Conservation (phyloP, 2,329 filamentous ascomycete species). For the Clarireedia homoeocarpa region DNA sequence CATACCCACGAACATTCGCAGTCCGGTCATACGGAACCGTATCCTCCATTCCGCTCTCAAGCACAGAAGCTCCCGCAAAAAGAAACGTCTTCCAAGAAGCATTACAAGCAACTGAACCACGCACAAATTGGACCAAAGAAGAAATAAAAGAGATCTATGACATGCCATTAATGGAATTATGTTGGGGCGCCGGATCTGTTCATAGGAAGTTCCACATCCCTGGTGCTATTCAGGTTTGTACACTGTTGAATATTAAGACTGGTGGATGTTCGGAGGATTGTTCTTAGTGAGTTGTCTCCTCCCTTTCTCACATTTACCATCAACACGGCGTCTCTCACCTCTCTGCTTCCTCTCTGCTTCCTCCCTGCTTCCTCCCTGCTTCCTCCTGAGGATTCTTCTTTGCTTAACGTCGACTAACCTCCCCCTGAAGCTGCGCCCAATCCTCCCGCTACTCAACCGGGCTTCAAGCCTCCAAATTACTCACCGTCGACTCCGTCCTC, state of each 20-base stretch:
- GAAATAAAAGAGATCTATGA: slow-evolving; percentile 79
- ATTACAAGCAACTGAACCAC: slow-evolving; percentile 50
- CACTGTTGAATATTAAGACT: slow-evolving; percentile 94
- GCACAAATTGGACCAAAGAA: slow-evolving; percentile 72
- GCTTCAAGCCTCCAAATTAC: slow-evolving; percentile 71
- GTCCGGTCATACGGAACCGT: too few species aligned
- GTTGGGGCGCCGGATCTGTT: slow-evolving; percentile 62
- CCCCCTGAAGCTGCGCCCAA: slow-evolving; percentile 55
- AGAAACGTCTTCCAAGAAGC: slow-evolving; percentile 33
- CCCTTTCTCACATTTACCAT: too few species aligned
- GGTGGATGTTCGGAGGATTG: slow-evolving; percentile 90
- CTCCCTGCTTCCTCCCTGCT: too few species aligned
- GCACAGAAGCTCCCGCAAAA: too few species aligned
- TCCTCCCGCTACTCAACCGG: slow-evolving; percentile 73
- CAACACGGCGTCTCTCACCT: too few species aligned
- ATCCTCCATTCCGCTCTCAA: too few species aligned
- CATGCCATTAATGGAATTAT: slow-evolving; percentile 70
- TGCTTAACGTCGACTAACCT: too few species aligned
- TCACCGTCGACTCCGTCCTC: slow-evolving; percentile 72
- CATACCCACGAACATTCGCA: too few species aligned
- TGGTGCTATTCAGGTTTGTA: slow-evolving; percentile 81
- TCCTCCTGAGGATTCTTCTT: too few species aligned
- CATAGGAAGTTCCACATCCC: slow-evolving; percentile 84
- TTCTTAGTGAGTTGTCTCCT: slow-evolving; percentile 47
- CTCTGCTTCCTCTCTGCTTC: too few species aligned